These are phyloP conservation scores for Saprolegnia parasitica DNA, from an alignment of 352 stramenopile species.

Conservation along the genomic window DNA sequence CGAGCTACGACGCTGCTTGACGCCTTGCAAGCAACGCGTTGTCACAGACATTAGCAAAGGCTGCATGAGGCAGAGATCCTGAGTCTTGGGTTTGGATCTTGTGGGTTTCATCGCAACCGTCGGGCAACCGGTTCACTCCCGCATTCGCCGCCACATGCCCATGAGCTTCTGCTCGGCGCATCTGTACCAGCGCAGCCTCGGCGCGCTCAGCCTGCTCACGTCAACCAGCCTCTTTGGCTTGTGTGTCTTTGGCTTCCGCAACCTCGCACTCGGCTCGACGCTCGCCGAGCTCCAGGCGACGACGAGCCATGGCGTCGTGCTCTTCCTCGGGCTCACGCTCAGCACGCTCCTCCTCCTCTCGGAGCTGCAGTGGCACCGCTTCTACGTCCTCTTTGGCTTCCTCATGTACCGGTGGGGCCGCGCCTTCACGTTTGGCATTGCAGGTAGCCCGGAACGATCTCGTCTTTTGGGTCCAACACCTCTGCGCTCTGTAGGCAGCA, in stretches of 20 bases:
- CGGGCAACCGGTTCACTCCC: too few relatives aligned
- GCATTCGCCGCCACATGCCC: too few relatives aligned
- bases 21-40: too few relatives aligned
- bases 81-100: too few relatives aligned
- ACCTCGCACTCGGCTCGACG: background rate
- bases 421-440: constrained; percentile 45
- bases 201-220: background rate
- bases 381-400: constrained; percentile 79
- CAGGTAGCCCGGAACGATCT: constrained; percentile 32
- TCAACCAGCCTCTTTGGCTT: constrained; percentile 7
- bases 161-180: too few relatives aligned
- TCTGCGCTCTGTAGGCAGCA: constrained; percentile 1
- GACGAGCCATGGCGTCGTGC: constrained; percentile 61
- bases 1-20: too few relatives aligned
- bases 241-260: constrained; percentile 7
- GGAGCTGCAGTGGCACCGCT: constrained; percentile 52
- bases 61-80: too few relatives aligned
- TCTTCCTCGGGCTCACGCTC: constrained; percentile 62
- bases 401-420: constrained; percentile 63
- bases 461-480: background rate
- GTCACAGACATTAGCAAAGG: too few relatives aligned
- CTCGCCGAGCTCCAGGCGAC: constrained; percentile 36
- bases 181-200: too few relatives aligned
- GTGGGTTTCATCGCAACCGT: too few relatives aligned
- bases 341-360: constrained; percentile 47